phyloP scores from a whole-genome alignment of 768 basidiomycete genomes.

The Collybia nuda region DNA sequence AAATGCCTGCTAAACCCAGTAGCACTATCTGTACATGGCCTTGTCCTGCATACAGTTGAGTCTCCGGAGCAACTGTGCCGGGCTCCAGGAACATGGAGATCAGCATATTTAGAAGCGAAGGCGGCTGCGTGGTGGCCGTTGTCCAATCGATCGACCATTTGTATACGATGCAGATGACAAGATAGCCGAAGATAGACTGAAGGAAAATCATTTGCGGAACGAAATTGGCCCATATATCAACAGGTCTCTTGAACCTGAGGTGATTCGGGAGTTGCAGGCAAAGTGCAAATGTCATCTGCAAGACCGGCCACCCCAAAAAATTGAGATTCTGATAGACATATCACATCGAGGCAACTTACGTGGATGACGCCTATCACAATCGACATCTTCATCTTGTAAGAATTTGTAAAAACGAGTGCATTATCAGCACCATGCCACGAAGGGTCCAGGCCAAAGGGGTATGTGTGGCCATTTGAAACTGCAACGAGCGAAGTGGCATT shows the following conservation, averaged over 20 bases:
- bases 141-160: conserved; percentile 98
- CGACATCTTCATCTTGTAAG: conserved; percentile 99
- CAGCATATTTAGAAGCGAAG: conserved; percentile 92
- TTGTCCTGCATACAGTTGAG: conserved; percentile 86
- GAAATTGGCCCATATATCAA: conserved; percentile 93
- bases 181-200: conserved; percentile 96
- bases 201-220: conserved; percentile 97
- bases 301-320: conserved; percentile 10
- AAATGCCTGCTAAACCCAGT: conserved; percentile 75
- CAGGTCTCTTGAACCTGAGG: conserved; percentile 83
- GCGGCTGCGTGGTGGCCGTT: conserved; percentile 63
- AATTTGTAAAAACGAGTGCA: conserved; percentile 90
- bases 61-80: conserved; percentile 66
- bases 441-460: conserved; percentile 94
- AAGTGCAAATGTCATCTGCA: conserved; percentile 96
- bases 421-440: conserved; percentile 95
- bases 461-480: conserved; percentile 63
- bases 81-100: conserved; percentile 96
- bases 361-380: conserved; percentile 95
- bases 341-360: conserved; percentile 45
- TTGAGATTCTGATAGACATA: background rate
- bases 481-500: conserved; percentile 47
- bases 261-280: conserved; percentile 97
- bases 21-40: conserved; percentile 79
- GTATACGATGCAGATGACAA: conserved; percentile 91